Conservation (phyloP, 1,284 basidiomycete genomes). For the Taiwanofungus camphoratus region DNA sequence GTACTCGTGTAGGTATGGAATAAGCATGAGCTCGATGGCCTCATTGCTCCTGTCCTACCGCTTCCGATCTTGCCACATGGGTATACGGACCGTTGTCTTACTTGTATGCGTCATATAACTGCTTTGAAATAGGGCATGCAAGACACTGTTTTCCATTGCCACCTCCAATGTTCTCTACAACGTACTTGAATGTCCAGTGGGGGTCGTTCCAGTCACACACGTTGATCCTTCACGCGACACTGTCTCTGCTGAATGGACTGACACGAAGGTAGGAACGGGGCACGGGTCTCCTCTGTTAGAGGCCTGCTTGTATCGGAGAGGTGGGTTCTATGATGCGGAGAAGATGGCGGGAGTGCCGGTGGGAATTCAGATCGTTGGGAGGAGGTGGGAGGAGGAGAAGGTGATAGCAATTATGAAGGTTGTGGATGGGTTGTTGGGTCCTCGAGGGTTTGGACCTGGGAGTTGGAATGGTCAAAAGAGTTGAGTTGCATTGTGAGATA, state of each 20-base stretch:
- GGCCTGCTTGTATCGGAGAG: slow-evolving; percentile 44
- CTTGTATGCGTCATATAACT: too few species aligned
- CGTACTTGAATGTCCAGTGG: slow-evolving; percentile 72
- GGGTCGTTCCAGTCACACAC: slow-evolving; percentile 74
- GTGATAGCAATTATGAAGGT: slow-evolving; percentile 78
- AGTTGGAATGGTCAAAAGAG: too few species aligned
- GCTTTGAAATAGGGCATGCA: too few species aligned
- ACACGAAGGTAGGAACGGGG: slow-evolving; percentile 29
- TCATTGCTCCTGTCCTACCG: too few species aligned
- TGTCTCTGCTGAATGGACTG: slow-evolving; percentile 51
- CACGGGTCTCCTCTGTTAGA: slow-evolving; percentile 55
- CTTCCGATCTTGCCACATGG: too few species aligned
- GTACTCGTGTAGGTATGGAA: too few species aligned
- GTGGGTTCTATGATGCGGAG: slow-evolving; percentile 58
- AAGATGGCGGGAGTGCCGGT: slow-evolving; percentile 79
- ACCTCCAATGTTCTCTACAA: slow-evolving; percentile 75
- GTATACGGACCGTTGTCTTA: too few species aligned
- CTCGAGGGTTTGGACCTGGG: too few species aligned
- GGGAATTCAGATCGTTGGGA: slow-evolving; percentile 77
- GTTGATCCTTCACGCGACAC: slow-evolving; percentile 64
- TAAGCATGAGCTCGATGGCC: too few species aligned
- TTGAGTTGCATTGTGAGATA: too few species aligned
- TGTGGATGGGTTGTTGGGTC: slow-evolving; percentile 43
- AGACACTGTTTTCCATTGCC: too few species aligned
- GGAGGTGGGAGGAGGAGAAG: slow-evolving; percentile 83